Evolutionary conservation across 306 rosid genomes (phyloP), one percentile per base, ranked within the genome.

Genomic region (Coriaria nepalensis): DNA sequence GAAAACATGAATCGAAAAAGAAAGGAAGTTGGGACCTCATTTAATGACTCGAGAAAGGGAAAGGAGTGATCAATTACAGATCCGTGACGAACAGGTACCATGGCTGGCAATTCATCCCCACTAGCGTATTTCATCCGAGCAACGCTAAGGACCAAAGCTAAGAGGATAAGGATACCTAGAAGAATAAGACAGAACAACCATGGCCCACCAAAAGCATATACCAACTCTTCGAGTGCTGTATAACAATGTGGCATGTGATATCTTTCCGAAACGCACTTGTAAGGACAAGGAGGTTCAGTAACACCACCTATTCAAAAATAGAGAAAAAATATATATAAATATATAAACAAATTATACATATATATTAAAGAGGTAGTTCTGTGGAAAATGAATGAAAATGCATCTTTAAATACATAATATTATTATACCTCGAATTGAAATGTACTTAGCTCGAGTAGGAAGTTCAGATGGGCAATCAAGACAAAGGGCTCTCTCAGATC

Each of bases 41-140:
- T 90, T 62, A 90, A 62, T 4, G 97, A 90, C 70, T 90, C 94
- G 47, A 90, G 80, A 69, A 90, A 90, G 50, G 97, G 97, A 61
- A 90, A 90, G 54, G 95, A 90, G 64, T 84, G 71, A 69, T 79
- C 84, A 44, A 90, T 61, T 63, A 79, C 81, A 65, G 87, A 60
- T 33, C 74, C 80, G 70, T 71, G 81, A 52, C 67, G 93, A 61
- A 93, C 73, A 57, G 92, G 79, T n/a, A 56, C 65, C 49, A 61
- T 58, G 33, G 77, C 61, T 0, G 81, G 80, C 58, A 77, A 50
- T 50, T 90, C 97, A 32, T 90, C 95, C 47, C 74, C 88, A 51
- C 80, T 50, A 40, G 73, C 78, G 63, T 67, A 88, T 66, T 81
- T 88, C 90, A 74, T 78, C 9, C 95, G 73, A 59, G 97, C 97